Evolutionary conservation across 352 stramenopile genomes (phyloP), one percentile per base, ranked within the genome.

Genomic region (Lagenidium giganteum): DNA sequence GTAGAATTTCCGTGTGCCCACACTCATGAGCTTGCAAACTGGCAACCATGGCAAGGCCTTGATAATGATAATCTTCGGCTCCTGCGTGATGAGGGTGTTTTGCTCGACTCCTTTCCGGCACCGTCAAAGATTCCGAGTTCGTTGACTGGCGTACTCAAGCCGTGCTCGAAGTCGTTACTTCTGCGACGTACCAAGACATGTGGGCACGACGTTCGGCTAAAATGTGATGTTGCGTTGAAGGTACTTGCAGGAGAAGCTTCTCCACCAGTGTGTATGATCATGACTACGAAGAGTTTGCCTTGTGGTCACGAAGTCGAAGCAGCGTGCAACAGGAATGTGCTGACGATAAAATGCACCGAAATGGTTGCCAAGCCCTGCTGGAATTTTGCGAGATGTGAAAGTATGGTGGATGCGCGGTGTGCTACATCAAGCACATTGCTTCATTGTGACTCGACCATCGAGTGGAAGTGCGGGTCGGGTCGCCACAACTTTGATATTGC

Each of bases 121-220:
- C 71, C 71, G 24, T 18, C 37, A 3, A 16, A 56, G 12, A 37
- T 55, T 8, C 67, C 73, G 0, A 8, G 33, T 25, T 42, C 39
- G 2, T 23, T 84, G 1, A 47, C 37, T 35, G 38, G 17, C 57
- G 3, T 48, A 64, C 12, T 83, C 3, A 70, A 67, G 8, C 37
- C 55, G 5, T 87, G 77, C 47, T 42, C 46, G 26, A 34, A 47
- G 4, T 54, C 60, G 13, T 37, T 87, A 12, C 29, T 76, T 1
- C 63, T 80, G 27, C 54, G 61, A 28, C 54, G 74, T 17, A 45
- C 55, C 1, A 64, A 30, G 5, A 61, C 59, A 0, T 87, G 77
- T 36, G 74, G 65, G n/a, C 77, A 89, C 28, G 64, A 82, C 24
- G 41, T 70, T 9, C 63, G 79, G 7, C 54, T 83, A 37, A 71